These are phyloP conservation scores for Malassezia obtusa DNA, from an alignment of 1,284 basidiomycete species.

Conservation along the genomic window DNA sequence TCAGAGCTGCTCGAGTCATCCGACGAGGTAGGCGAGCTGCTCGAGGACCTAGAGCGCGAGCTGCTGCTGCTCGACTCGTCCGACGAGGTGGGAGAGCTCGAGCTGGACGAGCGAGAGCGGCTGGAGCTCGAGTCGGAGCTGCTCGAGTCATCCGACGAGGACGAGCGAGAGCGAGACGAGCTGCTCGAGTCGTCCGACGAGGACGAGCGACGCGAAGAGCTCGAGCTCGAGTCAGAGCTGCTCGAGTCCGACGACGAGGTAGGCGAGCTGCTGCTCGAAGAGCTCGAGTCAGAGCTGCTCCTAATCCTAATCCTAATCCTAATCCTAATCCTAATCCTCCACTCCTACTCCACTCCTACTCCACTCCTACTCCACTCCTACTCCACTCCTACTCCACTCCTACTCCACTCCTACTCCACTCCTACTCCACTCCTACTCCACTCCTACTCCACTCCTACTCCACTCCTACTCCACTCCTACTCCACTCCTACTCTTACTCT, in stretches of 20 bases:
- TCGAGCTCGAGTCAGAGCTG: neutral
- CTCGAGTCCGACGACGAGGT: neutral
- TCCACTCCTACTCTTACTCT: no score
- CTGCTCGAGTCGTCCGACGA: neutral
- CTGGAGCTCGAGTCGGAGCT: neutral
- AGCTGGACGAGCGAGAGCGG: neutral
- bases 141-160: conserved; percentile 20
- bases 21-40: neutral
- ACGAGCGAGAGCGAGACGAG: neutral
- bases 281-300: neutral
- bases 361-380: no score
- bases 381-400: no score
- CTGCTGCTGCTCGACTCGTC: neutral
- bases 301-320: no score
- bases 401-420: no score
- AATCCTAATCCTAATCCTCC: no score
- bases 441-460: no score
- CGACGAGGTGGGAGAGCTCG: neutral
- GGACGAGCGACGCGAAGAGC: neutral
- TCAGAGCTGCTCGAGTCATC: neutral
- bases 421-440: no score
- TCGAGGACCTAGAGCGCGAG: neutral
- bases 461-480: no score
- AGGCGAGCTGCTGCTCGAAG: neutral
- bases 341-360: no score